Evolutionary conservation across 148 eudicot genomes (phyloP).

Genomic region (Fagopyrum esculentum): DNA sequence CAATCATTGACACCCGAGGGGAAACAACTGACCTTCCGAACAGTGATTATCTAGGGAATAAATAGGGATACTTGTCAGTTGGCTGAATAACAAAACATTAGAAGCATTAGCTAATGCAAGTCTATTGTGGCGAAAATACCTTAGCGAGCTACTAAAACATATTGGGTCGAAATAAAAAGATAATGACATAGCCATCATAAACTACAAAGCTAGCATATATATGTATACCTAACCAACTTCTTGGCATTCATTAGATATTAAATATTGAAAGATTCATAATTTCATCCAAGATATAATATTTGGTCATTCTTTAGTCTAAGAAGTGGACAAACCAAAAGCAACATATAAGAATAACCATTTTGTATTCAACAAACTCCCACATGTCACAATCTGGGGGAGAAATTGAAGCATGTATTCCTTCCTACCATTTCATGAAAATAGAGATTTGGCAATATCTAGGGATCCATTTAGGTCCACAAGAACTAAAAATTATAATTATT

Average conservation of each 20-base stretch:
- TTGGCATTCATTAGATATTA: no score
- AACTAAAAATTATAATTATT: not conserved
- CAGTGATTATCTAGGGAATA: conserved; percentile 57
- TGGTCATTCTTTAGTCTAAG: no score
- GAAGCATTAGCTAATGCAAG: not conserved
- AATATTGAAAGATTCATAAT: no score
- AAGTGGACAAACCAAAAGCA: not conserved
- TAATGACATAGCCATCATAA: not conserved
- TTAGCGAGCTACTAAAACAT: not conserved
- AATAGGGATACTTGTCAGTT: conserved; percentile 71
- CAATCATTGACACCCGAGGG: not conserved
- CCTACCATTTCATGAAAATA: not conserved
- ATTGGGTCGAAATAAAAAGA: not conserved
- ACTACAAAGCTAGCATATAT: not conserved
- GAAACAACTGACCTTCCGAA: conserved; percentile 57
- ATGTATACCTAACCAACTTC: no score
- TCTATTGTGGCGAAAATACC: not conserved
- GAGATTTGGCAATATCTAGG: not conserved
- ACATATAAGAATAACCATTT: not conserved
- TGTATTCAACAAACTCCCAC: not conserved
- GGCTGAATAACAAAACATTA: conserved; percentile 39
- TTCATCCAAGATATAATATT: no score
- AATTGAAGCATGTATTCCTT: not conserved
- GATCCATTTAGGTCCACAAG: not conserved
- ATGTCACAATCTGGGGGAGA: not conserved